These are phyloP conservation scores for Cladosporium cucumerinum DNA, from an alignment of 2,329 filamentous ascomycete species.

Conservation along the genomic window DNA sequence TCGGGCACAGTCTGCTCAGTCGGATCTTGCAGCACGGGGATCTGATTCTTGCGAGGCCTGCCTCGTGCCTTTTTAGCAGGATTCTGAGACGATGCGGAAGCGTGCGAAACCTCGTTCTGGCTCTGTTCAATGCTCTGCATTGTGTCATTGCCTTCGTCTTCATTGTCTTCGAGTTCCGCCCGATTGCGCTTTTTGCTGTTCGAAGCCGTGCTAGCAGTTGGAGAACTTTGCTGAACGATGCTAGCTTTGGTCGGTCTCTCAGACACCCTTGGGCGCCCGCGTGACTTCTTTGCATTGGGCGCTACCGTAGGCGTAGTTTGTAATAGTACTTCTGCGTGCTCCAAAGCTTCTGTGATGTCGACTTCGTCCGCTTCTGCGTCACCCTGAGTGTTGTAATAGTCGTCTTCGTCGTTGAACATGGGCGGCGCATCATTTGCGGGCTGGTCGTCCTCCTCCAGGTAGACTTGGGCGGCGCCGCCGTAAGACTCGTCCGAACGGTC, in stretches of 20 bases:
- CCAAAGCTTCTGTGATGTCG: conserved; percentile 6
- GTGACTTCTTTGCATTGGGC: neutral
- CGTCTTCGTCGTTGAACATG: conserved; percentile 19
- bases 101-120: conserved; percentile 3
- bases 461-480: neutral
- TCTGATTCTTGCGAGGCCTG: neutral
- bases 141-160: conserved; percentile 8
- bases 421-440: conserved; percentile 16
- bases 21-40: conserved; percentile 18
- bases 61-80: conserved; percentile 1
- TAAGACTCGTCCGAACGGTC: neutral
- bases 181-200: conserved; percentile 12
- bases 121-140: conserved; percentile 14
- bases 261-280: conserved; percentile 1
- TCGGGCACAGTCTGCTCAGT: conserved; percentile 9
- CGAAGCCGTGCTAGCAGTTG: neutral
- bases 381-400: conserved; percentile 7
- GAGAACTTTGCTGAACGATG: neutral
- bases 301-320: conserved; percentile 2
- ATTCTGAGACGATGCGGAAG: neutral
- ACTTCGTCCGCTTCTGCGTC: neutral
- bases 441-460: conserved; percentile 3
- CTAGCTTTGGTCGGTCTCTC: neutral
- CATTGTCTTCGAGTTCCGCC: neutral
- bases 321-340: neutral